Evolutionary conservation across 2,329 filamentous ascomycete genomes (phyloP).

Genomic region (Alternaria metachromatica): DNA sequence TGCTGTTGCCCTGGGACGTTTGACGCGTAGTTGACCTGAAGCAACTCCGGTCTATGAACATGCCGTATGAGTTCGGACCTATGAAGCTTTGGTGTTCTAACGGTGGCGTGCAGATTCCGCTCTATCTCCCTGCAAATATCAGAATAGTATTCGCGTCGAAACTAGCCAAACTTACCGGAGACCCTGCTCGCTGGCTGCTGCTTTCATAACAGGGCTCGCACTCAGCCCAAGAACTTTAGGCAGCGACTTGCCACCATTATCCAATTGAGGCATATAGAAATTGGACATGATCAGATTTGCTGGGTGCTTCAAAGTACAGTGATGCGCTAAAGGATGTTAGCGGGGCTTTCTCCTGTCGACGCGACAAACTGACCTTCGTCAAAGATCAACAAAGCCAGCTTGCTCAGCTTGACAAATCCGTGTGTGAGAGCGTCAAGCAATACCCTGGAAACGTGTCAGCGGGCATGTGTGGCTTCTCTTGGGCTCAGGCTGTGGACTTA

Average conservation of each 20-base stretch:
- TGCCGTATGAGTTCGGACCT: conserved; percentile 72
- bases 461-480: not conserved
- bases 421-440: conserved; percentile 76
- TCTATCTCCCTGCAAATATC: conserved; percentile 63
- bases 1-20: not conserved
- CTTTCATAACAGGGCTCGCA: conserved; percentile 76
- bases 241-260: conserved; percentile 30
- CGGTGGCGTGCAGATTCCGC: conserved; percentile 70
- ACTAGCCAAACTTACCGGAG: conserved; percentile 54
- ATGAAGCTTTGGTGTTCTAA: conserved; percentile 71
- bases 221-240: conserved; percentile 80
- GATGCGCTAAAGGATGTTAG: conserved; percentile 65
- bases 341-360: not conserved
- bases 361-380: conserved; percentile 72
- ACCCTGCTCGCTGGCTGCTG: conserved; percentile 54
- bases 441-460: conserved; percentile 47
- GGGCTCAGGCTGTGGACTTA: not conserved
- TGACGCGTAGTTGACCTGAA: conserved; percentile 45
- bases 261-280: conserved; percentile 67
- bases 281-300: conserved; percentile 74
- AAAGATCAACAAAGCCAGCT: conserved; percentile 74
- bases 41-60: conserved; percentile 70
- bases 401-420: conserved; percentile 71
- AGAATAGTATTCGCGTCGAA: conserved; percentile 11
- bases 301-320: conserved; percentile 69